Conservation (phyloP, 768 basidiomycete species). For the Mycena haematopus region DNA sequence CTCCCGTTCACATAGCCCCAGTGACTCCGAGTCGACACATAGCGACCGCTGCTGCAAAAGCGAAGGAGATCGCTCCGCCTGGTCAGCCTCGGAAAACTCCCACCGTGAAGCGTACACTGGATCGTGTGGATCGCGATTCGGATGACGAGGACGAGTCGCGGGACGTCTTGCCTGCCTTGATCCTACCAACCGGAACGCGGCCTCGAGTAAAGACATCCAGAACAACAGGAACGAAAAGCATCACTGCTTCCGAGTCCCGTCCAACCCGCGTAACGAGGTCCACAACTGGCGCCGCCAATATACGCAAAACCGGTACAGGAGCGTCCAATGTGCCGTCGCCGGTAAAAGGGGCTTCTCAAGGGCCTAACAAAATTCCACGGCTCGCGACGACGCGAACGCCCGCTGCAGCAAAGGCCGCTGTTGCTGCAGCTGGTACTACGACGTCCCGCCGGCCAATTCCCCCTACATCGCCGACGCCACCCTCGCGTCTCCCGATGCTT, state of each 20-base stretch:
- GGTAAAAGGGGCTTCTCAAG: slow-evolving; percentile 47
- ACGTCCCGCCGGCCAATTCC: slow-evolving; percentile 42
- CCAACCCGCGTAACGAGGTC: slow-evolving; percentile 79
- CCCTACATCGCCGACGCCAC: slow-evolving; percentile 65
- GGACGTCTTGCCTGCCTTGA: slow-evolving; percentile 71
- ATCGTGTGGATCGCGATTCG: slow-evolving; percentile 68
- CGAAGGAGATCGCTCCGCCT: slow-evolving; percentile 74
- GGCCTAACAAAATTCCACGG: slow-evolving; percentile 74
- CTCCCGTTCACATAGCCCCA: slow-evolving; percentile 58
- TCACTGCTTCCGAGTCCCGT: slow-evolving; percentile 73
- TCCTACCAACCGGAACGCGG: slow-evolving; percentile 47
- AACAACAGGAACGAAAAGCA: slow-evolving; percentile 48
- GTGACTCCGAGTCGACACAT: slow-evolving; percentile 85
- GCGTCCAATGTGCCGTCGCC: slow-evolving; percentile 42
- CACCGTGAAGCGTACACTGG: slow-evolving; percentile 66
- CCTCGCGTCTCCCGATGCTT: slow-evolving; percentile 81
- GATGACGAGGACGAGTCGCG: slow-evolving; percentile 71
- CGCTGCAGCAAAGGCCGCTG: slow-evolving; percentile 52
- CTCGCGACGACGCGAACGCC: slow-evolving; percentile 60
- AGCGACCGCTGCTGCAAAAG: slow-evolving; percentile 71
- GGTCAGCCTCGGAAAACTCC: slow-evolving; percentile 92
- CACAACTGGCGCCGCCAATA: slow-evolving; percentile 59
- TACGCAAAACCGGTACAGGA: slow-evolving; percentile 57
- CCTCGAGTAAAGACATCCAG: slow-evolving; percentile 48
- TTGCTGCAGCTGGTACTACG: slow-evolving; percentile 43